Evolutionary conservation across 108 stramenopile genomes (phyloP).

Genomic region (Thalassiosira profunda): DNA sequence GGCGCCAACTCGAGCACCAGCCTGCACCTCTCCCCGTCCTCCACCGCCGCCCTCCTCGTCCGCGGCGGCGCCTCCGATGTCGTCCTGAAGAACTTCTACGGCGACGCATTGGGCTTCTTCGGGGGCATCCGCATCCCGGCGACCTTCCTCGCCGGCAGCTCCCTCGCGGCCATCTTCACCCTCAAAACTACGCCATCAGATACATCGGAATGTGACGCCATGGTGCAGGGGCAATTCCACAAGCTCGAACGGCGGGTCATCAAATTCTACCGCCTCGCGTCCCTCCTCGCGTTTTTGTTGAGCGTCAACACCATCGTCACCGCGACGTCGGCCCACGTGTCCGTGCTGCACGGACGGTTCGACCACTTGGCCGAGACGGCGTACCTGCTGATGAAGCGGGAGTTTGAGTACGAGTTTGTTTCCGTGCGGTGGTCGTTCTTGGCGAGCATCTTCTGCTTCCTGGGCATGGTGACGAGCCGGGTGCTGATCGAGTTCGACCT

Average conservation of each 20-base stretch:
- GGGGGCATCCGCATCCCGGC: conserved; percentile 24
- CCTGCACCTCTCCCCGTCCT: conserved; percentile 1
- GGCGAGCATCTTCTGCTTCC: conserved; percentile 19
- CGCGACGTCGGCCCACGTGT: conserved; percentile 11
- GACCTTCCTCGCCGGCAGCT: conserved; percentile 25
- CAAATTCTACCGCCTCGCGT: conserved; percentile 19
- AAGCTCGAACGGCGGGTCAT: conserved; percentile 25
- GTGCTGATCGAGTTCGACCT: conserved; percentile 34
- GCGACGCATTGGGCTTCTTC: background rate
- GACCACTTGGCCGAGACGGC: conserved; percentile 25
- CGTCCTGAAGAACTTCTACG: conserved; percentile 1
- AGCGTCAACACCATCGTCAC: conserved; percentile 16
- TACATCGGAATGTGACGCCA: too few relatives aligned
- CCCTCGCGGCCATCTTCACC: conserved; percentile 27
- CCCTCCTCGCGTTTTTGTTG: conserved; percentile 17
- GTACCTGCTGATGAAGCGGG: conserved; percentile 25
- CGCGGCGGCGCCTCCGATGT: background rate
- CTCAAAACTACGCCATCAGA: conserved; percentile 5
- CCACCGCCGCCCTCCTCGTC: background rate
- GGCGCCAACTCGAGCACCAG: too few relatives aligned
- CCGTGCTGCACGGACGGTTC: conserved; percentile 21
- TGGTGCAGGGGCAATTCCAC: background rate
- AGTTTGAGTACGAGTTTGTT: conserved; percentile 30
- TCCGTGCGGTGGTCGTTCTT: conserved; percentile 26
- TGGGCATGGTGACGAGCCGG: conserved; percentile 26